Evolutionary conservation across 352 stramenopile species (phyloP).

Genomic region (Pythium myriotylum): DNA sequence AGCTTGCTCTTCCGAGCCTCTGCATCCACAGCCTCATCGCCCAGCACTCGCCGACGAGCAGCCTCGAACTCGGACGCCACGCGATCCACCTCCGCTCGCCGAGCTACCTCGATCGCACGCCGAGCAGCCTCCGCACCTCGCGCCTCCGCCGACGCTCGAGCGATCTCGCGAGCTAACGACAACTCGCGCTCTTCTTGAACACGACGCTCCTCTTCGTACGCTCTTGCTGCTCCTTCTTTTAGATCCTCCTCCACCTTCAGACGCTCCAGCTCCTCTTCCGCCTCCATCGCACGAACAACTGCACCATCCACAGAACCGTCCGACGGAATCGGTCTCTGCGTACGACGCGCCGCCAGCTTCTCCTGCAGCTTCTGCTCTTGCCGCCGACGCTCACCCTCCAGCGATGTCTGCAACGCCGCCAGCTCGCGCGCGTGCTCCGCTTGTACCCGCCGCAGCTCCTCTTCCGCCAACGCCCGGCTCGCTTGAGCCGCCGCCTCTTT

Average conservation of each 20-base stretch:
- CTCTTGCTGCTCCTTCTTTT: constrained; percentile 16
- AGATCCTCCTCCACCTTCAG: constrained; percentile 26
- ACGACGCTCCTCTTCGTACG: constrained; percentile 21
- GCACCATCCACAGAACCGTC: constrained; percentile 6
- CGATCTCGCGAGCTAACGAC: constrained; percentile 12
- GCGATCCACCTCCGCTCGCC: constrained; percentile 26
- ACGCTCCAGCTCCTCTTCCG: constrained; percentile 10
- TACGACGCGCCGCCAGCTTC: constrained; percentile 20
- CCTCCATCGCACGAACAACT: constrained; percentile 3
- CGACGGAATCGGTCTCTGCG: constrained; percentile 14
- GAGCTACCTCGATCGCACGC: constrained; percentile 27
- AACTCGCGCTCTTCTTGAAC: constrained; percentile 23
- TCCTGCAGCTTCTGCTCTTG: constrained; percentile 66
- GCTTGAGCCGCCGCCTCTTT: constrained; percentile 12
- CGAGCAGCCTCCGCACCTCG: constrained; percentile 14
- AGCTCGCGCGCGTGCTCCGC: constrained; percentile 65
- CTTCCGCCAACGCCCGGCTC: constrained; percentile 28
- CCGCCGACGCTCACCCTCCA: constrained; percentile 58
- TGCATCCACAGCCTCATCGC: constrained; percentile 1
- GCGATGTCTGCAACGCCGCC: constrained; percentile 39
- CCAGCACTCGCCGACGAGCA: neutral
- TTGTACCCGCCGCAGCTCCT: constrained; percentile 57
- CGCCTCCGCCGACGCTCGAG: constrained; percentile 8
- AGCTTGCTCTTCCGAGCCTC: constrained; percentile 9
- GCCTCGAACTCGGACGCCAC: constrained; percentile 28